Conservation (phyloP, 805 yeast genomes). For the Metschnikowia orientalis region DNA sequence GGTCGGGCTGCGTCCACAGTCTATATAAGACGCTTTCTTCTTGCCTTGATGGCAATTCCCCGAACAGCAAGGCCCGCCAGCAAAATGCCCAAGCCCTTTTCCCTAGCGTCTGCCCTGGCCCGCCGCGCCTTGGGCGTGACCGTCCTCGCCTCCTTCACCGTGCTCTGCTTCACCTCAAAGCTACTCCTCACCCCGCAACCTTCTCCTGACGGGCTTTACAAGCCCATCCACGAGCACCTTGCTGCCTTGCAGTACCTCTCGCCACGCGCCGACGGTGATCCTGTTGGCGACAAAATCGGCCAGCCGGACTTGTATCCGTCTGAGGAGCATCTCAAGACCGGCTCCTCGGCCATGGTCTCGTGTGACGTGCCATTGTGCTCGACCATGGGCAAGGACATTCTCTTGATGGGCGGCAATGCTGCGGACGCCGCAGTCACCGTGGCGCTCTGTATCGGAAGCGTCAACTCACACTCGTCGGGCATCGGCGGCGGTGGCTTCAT, state of each 20-base stretch:
- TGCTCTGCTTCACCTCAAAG: too few species aligned
- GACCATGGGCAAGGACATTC: constrained; percentile 52
- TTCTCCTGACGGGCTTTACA: neutral
- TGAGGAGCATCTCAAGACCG: constrained; percentile 33
- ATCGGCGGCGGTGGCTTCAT: constrained; percentile 92
- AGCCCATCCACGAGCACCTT: constrained; percentile 3
- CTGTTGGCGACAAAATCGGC: constrained; percentile 19
- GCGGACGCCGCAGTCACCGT: constrained; percentile 92
- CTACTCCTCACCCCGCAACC: too few species aligned
- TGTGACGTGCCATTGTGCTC: constrained; percentile 65
- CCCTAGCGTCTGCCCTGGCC: too few species aligned
- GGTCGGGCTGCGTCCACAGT: too few species aligned
- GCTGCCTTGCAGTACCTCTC: neutral
- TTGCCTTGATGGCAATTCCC: too few species aligned
- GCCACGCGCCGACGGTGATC: constrained; percentile 8
- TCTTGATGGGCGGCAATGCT: constrained; percentile 65
- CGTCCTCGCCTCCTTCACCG: too few species aligned
- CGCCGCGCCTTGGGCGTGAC: too few species aligned
- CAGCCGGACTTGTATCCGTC: constrained; percentile 44
- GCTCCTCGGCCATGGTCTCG: constrained; percentile 58
- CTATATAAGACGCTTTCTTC: too few species aligned
- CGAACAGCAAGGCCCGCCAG: too few species aligned
- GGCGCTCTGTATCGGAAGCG: constrained; percentile 80
- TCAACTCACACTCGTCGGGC: constrained; percentile 81
- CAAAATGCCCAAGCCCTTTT: too few species aligned